Conservation (phyloP, 164 flowering plant genomes). For the Vitis amurensis region DNA sequence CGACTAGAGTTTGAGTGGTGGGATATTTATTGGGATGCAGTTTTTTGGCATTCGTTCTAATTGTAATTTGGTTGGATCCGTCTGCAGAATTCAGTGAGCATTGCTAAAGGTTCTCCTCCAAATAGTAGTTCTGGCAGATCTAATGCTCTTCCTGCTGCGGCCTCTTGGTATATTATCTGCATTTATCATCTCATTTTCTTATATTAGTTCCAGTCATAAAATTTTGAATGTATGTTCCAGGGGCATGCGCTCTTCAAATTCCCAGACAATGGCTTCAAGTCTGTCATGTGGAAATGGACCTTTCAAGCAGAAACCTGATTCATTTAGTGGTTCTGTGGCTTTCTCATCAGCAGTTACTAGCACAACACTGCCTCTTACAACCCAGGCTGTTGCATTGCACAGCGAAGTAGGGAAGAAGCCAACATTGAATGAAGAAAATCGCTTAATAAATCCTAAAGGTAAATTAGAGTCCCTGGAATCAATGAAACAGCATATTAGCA, state of each 20-base stretch:
- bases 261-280: conserved; percentile 37
- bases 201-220: not conserved
- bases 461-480: conserved; percentile 27
- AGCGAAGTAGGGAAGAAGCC: conserved; percentile 43
- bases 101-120: conserved; percentile 63
- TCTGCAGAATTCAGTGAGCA: conserved; percentile 44
- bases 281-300: conserved; percentile 39
- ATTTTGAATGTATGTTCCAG: conserved; percentile 31
- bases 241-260: conserved; percentile 66
- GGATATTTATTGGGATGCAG: not conserved
- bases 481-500: conserved; percentile 20
- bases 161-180: conserved; percentile 63
- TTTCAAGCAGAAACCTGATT: conserved; percentile 45
- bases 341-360: conserved; percentile 39
- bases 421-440: conserved; percentile 32
- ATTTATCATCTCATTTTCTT: not conserved
- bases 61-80: not conserved
- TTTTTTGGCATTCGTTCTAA: not conserved
- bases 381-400: conserved; percentile 27
- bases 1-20: not conserved
- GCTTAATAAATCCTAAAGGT: conserved; percentile 17
- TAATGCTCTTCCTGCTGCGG: conserved; percentile 78
- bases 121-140: conserved; percentile 69
- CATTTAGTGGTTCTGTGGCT: conserved; percentile 23
- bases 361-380: conserved; percentile 1